Conservation (phyloP, 257 asterid species). For the Solanum piurae region DNA sequence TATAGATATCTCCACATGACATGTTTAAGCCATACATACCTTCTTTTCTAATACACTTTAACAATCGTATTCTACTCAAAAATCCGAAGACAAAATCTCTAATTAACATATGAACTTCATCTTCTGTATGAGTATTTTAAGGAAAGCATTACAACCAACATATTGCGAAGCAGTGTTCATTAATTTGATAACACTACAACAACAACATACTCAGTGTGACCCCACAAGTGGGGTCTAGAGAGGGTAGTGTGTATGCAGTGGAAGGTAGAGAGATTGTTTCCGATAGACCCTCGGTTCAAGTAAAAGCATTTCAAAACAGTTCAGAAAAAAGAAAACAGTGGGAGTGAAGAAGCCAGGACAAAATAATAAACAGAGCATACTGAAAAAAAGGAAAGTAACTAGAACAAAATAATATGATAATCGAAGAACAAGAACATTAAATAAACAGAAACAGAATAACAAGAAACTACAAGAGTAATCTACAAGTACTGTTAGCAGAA, state of each 20-base stretch:
- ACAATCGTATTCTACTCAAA: neutral
- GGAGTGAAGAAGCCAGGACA: neutral
- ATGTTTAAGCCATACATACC: neutral
- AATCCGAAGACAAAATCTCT: neutral
- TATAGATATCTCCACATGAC: neutral
- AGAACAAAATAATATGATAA: too few relatives aligned
- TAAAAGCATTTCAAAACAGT: neutral
- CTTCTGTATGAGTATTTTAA: neutral
- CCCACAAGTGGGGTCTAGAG: neutral
- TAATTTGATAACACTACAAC: neutral
- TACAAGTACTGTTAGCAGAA: neutral
- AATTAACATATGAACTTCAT: neutral
- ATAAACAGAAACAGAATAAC: neutral
- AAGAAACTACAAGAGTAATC: neutral
- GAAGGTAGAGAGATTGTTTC: neutral
- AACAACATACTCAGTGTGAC: neutral
- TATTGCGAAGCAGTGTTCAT: neutral
- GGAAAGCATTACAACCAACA: neutral
- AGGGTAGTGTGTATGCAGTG: neutral
- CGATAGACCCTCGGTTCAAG: neutral
- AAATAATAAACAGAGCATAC: neutral
- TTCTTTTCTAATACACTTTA: neutral
- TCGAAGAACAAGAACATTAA: neutral
- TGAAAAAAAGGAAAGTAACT: neutral
- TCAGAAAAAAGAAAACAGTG: neutral